phyloP scores from a whole-genome alignment of 73 alveolate genomes.

The Paramecium primaurelia region DNA sequence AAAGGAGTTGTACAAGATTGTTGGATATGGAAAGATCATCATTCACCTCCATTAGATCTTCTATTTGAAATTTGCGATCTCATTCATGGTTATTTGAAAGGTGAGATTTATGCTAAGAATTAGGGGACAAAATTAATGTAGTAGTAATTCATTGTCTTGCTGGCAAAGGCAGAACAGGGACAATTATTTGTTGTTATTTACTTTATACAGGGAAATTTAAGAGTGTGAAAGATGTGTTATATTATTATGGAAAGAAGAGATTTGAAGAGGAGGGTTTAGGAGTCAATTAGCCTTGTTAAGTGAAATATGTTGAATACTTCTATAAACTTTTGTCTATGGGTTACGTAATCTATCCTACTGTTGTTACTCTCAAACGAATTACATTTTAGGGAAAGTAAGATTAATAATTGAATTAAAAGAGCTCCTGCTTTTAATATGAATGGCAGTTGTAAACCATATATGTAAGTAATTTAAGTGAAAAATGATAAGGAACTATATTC shows the following conservation, averaged over 20 bases:
- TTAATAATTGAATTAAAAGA: slow-evolving; percentile 12
- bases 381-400: slow-evolving; percentile 55
- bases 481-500: slow-evolving; percentile 53
- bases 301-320: slow-evolving; percentile 70
- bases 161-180: slow-evolving; percentile 88
- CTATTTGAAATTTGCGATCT: slow-evolving; percentile 79
- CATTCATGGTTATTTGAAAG: slow-evolving; percentile 64
- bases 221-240: slow-evolving; percentile 66
- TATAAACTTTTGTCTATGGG: slow-evolving; percentile 3
- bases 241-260: slow-evolving; percentile 74
- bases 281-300: slow-evolving; percentile 76
- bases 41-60: slow-evolving; percentile 82
- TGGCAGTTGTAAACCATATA: slow-evolving; percentile 67
- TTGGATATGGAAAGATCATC: slow-evolving; percentile 88
- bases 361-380: background rate
- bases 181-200: slow-evolving; percentile 73
- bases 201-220: slow-evolving; percentile 68
- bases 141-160: slow-evolving; percentile 82
- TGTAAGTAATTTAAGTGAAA: slow-evolving; percentile 65
- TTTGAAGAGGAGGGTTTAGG: slow-evolving; percentile 67
- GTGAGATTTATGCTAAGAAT: background rate
- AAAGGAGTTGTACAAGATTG: slow-evolving; percentile 65
- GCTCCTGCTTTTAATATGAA: slow-evolving; percentile 59
- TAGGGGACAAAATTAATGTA: slow-evolving; percentile 19
- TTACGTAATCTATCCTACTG: background rate